Base-by-base conservation (phyloP, 768 basidiomycete species). In the Podaxis mareebaensis region DNA sequence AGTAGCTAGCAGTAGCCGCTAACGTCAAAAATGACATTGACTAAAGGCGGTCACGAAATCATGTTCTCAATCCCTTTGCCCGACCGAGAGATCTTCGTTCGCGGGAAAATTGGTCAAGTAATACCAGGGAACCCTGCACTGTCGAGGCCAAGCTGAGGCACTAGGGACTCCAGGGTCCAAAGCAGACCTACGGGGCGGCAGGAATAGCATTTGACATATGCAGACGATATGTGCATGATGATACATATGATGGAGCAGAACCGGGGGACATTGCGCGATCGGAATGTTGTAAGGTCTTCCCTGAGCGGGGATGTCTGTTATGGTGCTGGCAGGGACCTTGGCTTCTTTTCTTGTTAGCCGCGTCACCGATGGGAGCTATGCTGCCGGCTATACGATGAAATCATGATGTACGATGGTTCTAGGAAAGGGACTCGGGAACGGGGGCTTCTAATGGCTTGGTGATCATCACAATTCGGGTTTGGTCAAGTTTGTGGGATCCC, bases 211-310 rank as follows among this genome's bases (percentile, higher is more conserved):
- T 44, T 8, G n/a, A 44, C 42, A 44, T 15, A 15, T 4, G 5
- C n/a, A 17, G 15, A 3, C 26, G 22, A 58, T 48, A 49, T 48
- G 33, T 26, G 40, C 28, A 42, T 57, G 40, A 42, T 58, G 33
- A 39, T 39, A 20, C 30, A 22, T 51, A 12, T 55, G 36, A 55
- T 55, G 54, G 36, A 26, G 49, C 22, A 24, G 26, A 15, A 24
- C 5, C 22, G 42, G 40, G 56, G 22, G 22, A 6, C 40, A 15
- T 4, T 58, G 58, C 58, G 58, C 44, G 58, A 58, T 58, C 58
- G 58, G 58, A 58, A 58, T 58, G 44, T 44, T 46, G 42, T 49
- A 48, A 49, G 30, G 30, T 46, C 28, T 48, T 58, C 44, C 42
- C 44, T 49, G 58, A 46, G 38, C 22, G 40, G 56, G 28, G 39